A percentile compares a stretch with the other conserved stretches of the same genome.
These are phyloP conservation scores for Carallia brachiata DNA, from an alignment of 345 rosid genomes.

Conservation along the genomic window DNA sequence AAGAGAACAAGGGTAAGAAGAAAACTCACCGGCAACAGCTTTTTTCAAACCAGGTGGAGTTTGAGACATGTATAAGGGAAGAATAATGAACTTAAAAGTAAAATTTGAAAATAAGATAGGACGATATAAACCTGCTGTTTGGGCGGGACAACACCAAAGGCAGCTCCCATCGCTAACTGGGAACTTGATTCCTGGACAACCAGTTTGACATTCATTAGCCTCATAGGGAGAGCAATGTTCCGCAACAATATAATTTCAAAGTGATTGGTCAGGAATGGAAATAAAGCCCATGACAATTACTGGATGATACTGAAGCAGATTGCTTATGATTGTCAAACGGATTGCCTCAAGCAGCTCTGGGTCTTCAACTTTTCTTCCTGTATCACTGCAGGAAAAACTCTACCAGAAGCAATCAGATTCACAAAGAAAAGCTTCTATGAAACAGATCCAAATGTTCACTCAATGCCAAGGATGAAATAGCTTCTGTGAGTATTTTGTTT, in stretches of 20 bases:
- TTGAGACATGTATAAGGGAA: background rate
- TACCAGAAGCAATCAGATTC: slow-evolving; percentile 10
- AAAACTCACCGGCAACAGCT: too few relatives aligned
- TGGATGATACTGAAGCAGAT: slow-evolving; percentile 88
- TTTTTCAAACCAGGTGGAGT: too few relatives aligned
- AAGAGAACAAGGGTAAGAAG: too few relatives aligned
- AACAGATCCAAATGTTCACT: slow-evolving; percentile 1
- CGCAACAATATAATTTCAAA: background rate
- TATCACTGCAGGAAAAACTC: slow-evolving; percentile 51
- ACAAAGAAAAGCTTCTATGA: background rate
- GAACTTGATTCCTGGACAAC: slow-evolving; percentile 88
- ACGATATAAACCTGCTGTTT: slow-evolving; percentile 44
- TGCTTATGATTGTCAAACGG: slow-evolving; percentile 90
- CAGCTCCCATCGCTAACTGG: slow-evolving; percentile 91
- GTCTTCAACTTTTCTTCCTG: slow-evolving; percentile 93
- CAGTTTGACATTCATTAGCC: slow-evolving; percentile 22
- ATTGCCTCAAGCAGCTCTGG: slow-evolving; percentile 95
- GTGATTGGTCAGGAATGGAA: slow-evolving; percentile 5
- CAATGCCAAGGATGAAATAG: background rate
- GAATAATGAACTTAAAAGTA: slow-evolving; percentile 2
- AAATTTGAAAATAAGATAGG: background rate
- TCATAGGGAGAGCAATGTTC: slow-evolving; percentile 6
- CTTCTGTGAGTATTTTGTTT: background rate
- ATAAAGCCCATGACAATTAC: slow-evolving; percentile 38
- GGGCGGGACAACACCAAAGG: slow-evolving; percentile 87